Evolutionary conservation across 305 asterid genomes (phyloP).

Genomic region (Solanum hybrid): DNA sequence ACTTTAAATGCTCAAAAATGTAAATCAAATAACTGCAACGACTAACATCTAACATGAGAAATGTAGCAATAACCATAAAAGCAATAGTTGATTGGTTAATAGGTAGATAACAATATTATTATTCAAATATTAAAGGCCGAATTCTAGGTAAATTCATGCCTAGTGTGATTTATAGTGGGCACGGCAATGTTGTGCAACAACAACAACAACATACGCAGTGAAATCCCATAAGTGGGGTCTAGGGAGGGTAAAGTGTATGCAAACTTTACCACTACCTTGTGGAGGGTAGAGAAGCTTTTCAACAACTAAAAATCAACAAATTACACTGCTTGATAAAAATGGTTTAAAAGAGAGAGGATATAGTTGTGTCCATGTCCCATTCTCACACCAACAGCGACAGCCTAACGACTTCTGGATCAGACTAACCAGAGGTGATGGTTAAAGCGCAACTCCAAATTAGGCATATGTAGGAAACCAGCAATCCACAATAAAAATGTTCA

Average conservation of each 20-base stretch:
- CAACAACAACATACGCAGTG: neutral
- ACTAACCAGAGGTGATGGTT: neutral
- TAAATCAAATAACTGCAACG: neutral
- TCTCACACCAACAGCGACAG: neutral
- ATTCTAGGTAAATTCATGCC: neutral
- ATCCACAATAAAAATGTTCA: neutral
- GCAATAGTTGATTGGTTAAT: neutral
- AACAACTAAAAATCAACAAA: neutral
- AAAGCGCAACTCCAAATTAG: neutral
- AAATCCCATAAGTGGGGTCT: neutral
- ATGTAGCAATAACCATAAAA: neutral
- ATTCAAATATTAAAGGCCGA: neutral
- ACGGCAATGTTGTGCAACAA: neutral
- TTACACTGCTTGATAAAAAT: neutral
- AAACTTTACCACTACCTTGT: neutral
- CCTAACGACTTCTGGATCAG: neutral
- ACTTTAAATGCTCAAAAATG: neutral
- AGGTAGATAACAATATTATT: neutral
- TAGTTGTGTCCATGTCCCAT: neutral
- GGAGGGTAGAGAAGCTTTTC: neutral
- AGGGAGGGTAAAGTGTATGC: neutral
- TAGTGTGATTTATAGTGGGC: neutral
- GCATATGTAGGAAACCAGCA: neutral
- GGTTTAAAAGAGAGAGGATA: neutral
- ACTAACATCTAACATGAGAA: neutral